Base-by-base conservation (phyloP, 2,329 filamentous ascomycete species). In the Pseudodiploospora longispora region DNA sequence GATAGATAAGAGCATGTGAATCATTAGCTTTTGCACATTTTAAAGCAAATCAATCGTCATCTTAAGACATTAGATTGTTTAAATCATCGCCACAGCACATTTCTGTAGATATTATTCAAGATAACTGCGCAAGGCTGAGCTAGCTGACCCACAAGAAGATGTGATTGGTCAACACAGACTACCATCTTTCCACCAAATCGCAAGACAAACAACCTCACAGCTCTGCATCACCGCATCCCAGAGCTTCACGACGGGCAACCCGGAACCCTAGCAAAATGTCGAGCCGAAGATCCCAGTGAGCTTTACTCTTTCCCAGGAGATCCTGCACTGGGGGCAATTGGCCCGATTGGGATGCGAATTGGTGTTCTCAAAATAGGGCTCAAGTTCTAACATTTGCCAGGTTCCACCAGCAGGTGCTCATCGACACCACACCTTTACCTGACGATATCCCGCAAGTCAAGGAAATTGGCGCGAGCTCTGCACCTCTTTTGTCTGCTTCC, bases 341-440 rank as follows among this genome's bases (percentile, higher is more conserved):
- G 35, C 30, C 9, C 38, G 29, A 4, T 35, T 34, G 10, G 28
- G 30, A 27, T 34, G n/a, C 27, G 35, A 8, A 44, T 43, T 43
- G 44, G 34, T 35, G 34, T 19, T 19, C 19, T 19, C 30, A 31
- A 33, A 51, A 12, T 32, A 27, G 30, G 6, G 7, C 12, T 6
- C 30, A 28, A 42, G 10, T 10, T 29, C 46, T 47, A 31, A 47
- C 46, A 12, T 28, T 30, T 6, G 35, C 29, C 64, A 97, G 93
- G 68, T 97, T 97, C 83, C 89, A 88, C 72, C 87, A 95, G 74
- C 76, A 89, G 65, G 77, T 86, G 72, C 86, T 97, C 70, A 80
- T 93, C 75, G 93, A 98, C 77, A 93, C 87, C 62, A 95, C 93
- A 56, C 91, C 93, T 60, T 85, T 98, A 61, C 93, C 93, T 54